Evolutionary conservation across 441 rosid species (phyloP), one percentile per base, ranked within the genome.

Genomic region (Brassica balearica): DNA sequence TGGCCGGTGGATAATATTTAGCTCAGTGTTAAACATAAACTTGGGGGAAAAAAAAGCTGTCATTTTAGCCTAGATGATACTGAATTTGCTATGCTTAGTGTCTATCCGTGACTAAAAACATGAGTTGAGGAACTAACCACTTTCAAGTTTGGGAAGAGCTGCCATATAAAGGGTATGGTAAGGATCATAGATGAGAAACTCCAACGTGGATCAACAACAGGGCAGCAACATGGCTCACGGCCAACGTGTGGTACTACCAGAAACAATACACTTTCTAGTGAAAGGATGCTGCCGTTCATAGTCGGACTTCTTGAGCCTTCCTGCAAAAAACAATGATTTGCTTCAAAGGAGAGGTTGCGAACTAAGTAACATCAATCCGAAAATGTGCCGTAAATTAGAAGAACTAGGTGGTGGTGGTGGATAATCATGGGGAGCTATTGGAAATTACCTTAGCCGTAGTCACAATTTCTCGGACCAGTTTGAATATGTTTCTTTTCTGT

Each of bases 141-240:
- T 83, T 92, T 94, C 62, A 94, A 80, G 82, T 77, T 82, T 3
- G 99, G 98, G 81, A 94, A 91, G 66, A 81, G 83, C 82, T 79
- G 72, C 98, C 98, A 96, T 79, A 94, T 72, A 78, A 94, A 88
- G 78, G 99, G 97, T 69, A 94, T 68, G 58, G 99, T 91, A 62
- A 96, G 88, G 80, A 96, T 93, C 81, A 88, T 98, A 34, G 89
- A 94, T 6, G 86, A 83, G 86, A 96, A 92, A 86, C 93, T 94
- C 84, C 88, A 80, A 27, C 58, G 80, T 15, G 97, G 88, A 85
- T 92, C 94, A 69, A 88, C 74, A 81, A 43, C 82, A 71, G 86
- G 85, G 86, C 99, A 96, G 72, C 74, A 77, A 79, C 97, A 92
- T 72, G 90, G 87, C 76, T 79, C 77, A 82, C 81, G 83, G 69